These are phyloP conservation scores for Telopea speciosissima DNA, from an alignment of 177 flowering plant species.

Conservation along the genomic window DNA sequence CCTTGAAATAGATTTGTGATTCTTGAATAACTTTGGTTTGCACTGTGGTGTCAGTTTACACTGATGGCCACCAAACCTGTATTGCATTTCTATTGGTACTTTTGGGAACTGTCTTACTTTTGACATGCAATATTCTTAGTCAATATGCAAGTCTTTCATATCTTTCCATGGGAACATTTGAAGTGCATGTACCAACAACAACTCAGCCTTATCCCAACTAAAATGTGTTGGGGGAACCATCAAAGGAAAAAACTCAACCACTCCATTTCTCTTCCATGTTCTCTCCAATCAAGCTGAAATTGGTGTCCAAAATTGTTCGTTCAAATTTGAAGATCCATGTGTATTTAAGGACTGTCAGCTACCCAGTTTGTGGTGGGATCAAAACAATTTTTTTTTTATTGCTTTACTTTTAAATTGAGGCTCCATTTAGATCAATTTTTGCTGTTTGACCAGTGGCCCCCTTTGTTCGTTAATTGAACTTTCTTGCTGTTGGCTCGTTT, in stretches of 20 bases:
- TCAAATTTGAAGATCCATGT: too few relatives aligned
- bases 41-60: not conserved
- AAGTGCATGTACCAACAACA: too few relatives aligned
- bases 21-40: not conserved
- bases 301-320: too few relatives aligned
- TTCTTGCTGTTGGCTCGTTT: too few relatives aligned
- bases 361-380: not conserved
- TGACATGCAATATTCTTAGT: too few relatives aligned
- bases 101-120: not conserved
- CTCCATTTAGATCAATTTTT: not conserved
- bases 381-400: too few relatives aligned
- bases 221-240: not conserved
- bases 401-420: not conserved
- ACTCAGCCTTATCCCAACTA: too few relatives aligned
- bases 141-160: not conserved
- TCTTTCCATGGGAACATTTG: not conserved
- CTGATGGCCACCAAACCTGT: not conserved
- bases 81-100: not conserved
- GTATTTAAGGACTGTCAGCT: not conserved
- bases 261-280: not conserved
- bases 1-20: too few relatives aligned
- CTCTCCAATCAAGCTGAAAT: not conserved
- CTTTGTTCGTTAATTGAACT: not conserved
- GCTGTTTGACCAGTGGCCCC: not conserved
- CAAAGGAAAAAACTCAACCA: not conserved